Conservation (phyloP, 306 rosid species). For the Prunus salicina region DNA sequence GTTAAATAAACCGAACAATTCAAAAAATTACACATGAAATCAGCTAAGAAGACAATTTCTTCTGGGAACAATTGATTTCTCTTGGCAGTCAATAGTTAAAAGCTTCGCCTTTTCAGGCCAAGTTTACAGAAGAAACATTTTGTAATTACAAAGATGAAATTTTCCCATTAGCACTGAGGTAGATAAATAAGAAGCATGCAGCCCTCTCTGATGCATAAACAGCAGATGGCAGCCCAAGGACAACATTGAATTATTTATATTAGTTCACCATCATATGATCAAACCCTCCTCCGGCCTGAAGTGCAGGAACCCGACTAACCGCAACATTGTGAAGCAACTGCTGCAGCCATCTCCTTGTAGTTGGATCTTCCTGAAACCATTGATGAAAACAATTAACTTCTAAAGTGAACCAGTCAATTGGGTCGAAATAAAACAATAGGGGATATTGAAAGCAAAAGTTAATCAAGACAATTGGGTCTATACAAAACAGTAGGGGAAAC, state of each 20-base stretch:
- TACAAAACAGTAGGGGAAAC: background rate
- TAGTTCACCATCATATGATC: conserved; percentile 46
- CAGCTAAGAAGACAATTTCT: background rate
- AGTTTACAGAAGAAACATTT: background rate
- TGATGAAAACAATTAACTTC: background rate
- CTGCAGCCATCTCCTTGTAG: conserved; percentile 68
- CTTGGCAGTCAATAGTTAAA: background rate
- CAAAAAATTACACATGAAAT: background rate
- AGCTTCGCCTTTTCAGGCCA: background rate
- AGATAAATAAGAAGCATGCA: background rate
- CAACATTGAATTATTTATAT: background rate
- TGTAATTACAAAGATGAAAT: background rate
- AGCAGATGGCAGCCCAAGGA: conserved; percentile 5
- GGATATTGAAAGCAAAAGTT: background rate
- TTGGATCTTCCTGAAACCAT: conserved; percentile 64
- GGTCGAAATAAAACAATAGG: conserved; percentile 2
- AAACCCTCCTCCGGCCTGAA: conserved; percentile 54
- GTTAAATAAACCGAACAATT: background rate
- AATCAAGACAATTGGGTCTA: conserved; percentile 1
- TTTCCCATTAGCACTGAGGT: conserved; percentile 7
- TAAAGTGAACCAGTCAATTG: background rate
- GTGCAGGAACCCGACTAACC: conserved; percentile 37
- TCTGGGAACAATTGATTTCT: background rate
- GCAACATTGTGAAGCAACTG: conserved; percentile 67
- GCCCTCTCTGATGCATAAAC: conserved; percentile 11